Conservation (phyloP, 257 asterid species). For the Verbena officinalis region DNA sequence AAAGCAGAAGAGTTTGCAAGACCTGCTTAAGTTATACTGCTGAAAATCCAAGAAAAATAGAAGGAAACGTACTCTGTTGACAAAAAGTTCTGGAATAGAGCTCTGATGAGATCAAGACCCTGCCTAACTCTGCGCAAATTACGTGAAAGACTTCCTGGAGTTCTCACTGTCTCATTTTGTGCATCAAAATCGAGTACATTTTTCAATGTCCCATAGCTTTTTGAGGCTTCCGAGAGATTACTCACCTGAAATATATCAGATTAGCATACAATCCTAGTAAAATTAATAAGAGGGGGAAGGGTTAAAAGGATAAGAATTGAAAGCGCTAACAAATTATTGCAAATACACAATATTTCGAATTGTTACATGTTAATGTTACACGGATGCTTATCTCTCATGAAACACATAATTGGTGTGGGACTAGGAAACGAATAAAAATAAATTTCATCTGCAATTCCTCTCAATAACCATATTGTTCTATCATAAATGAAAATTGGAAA, state of each 20-base stretch:
- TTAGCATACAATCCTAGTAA: constrained; percentile 2
- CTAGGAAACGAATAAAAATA: not conserved
- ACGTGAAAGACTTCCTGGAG: constrained; percentile 86
- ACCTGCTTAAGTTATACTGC: not conserved
- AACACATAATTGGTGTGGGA: not conserved
- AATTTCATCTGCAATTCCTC: not conserved
- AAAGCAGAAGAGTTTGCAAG: too few relatives aligned
- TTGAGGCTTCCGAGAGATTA: constrained; percentile 74
- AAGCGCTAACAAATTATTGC: not conserved
- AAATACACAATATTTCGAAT: not conserved
- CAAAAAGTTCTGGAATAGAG: constrained; percentile 75
- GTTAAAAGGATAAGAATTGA: not conserved
- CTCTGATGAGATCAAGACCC: constrained; percentile 95
- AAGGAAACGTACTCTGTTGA: constrained; percentile 68
- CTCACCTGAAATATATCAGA: constrained; percentile 55
- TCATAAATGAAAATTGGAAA: too few relatives aligned
- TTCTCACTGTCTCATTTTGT: constrained; percentile 61
- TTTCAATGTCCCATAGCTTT: constrained; percentile 51
- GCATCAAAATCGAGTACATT: constrained; percentile 65
- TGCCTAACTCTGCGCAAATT: constrained; percentile 93
- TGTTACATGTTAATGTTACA: not conserved
- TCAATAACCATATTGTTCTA: not conserved
- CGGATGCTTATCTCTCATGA: not conserved
- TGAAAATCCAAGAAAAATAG: not conserved
- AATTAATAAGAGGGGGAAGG: not conserved